Evolutionary conservation across 192 early-diverging fungal species (phyloP), one percentile per base, ranked within the genome.

Genomic region (Kappamyces sp.): DNA sequence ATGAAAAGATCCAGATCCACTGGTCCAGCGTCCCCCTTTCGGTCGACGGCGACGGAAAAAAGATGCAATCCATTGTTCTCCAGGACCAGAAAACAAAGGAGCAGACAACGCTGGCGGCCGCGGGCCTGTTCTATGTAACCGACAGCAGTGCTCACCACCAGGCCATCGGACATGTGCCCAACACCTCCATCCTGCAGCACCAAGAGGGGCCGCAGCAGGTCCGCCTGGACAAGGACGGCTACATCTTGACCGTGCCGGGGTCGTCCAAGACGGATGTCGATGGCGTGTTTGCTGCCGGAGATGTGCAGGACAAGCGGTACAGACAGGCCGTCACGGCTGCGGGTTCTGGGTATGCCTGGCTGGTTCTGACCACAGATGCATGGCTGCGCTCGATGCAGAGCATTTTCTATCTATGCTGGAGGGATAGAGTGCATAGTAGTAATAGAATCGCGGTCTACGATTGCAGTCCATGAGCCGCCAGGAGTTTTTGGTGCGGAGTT

Each of bases 271-370:
- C 93, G 58, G 90, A 80, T 62, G 61, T 96, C 44, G 74, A 77
- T 48, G 93, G 95, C 60, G 83, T 98, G 42, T 98, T 94, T 84
- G 94, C 94, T 62, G 88, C 88, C 37, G 95, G 95, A 62, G 93
- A 98, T 78, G 92, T 98, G 47, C 89, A 95, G 72, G 95, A 98
- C 73, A 89, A 87, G 76, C 78, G 74, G 34, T 98, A 98, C 74
- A 83, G 92, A 51, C 92, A 96, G 69, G 95, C 93, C 10, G 84
- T 98, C 60, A 98, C 93, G 37, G 90, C 89, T 52, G 95, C 95
- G 40, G 93, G 93, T n/a, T 86, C 87, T 37, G 93, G 95, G n/a
- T n/a, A n/a, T n/a, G n/a, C n/a, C n/a, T n/a, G n/a, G n/a, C n/a
- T n/a, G n/a, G n/a, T n/a, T n/a, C n/a, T n/a, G n/a, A n/a, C n/a